A percentile compares a stretch with the other conserved stretches of the same genome.
Conservation (phyloP, 1,139 yeast species). For the Eremothecium sinecaudum region DNA sequence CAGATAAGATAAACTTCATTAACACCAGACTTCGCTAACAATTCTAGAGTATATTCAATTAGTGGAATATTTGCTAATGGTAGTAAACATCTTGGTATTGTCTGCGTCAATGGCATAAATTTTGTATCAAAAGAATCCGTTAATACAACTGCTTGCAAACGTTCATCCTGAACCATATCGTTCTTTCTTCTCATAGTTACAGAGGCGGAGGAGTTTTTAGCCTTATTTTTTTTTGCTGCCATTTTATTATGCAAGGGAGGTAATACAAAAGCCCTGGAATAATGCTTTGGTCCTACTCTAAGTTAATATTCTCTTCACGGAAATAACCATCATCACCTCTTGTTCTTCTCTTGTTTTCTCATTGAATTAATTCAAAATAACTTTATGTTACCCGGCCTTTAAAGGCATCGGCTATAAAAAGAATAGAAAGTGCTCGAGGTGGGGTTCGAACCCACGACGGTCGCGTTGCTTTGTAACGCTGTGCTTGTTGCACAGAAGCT, state of each 20-base stretch:
- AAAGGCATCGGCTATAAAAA: conserved; percentile 12
- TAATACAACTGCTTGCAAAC: conserved; percentile 86
- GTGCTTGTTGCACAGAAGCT: conserved; percentile 20
- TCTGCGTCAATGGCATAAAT: conserved; percentile 83
- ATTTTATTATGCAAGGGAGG: conserved; percentile 7
- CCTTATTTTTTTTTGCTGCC: conserved; percentile 12
- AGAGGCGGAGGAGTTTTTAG: conserved; percentile 1
- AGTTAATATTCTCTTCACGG: no score
- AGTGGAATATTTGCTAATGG: conserved; percentile 91
- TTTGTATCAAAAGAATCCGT: conserved; percentile 89
- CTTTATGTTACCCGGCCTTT: no score
- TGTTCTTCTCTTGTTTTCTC: not conserved
- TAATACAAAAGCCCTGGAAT: no score
- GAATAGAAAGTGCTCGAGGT: conserved; percentile 39
- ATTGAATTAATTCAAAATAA: no score
- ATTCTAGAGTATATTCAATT: conserved; percentile 89
- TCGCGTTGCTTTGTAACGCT: conserved; percentile 36
- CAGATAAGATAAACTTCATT: conserved; percentile 85
- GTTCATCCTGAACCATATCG: conserved; percentile 56
- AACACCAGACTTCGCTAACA: conserved; percentile 83
- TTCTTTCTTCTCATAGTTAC: conserved; percentile 38
- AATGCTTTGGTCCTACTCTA: no score
- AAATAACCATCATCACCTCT: no score
- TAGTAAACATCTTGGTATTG: conserved; percentile 76
- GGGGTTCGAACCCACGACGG: conserved; percentile 47